Evolutionary conservation across 164 flowering plant species (phyloP), one percentile per base, ranked within the genome.

Genomic region (Euptelea pleiosperma): DNA sequence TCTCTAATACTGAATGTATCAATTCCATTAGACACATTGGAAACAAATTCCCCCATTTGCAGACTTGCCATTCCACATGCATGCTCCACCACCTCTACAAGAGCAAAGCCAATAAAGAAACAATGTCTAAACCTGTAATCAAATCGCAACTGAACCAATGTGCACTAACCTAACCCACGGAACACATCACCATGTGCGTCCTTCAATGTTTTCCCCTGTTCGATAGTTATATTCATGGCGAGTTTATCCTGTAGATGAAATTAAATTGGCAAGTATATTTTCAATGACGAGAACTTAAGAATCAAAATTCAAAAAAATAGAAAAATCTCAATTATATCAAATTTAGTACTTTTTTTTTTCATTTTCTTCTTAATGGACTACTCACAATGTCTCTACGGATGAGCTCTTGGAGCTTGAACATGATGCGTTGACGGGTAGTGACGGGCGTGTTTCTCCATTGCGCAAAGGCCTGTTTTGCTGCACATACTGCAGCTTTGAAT

Each of bases 161-260:
- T 4, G 34, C 10, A 60, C 91, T 61, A 48, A 93, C 99, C 99
- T 63, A 94, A 72, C 9, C 99, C 99, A 64, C 96, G 91, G 60
- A 88, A 87, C 48, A 94, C 97, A 75, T 94, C 99, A 55, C 85
- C 95, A 14, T 84, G 82, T 37, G 99, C 99, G 77, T 94, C 99
- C 75, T 86, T 92, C 71, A 91, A 62, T 12, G 98, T 85, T 76
- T 94, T 94, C 48, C 99, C 99, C 41, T 91, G 97, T 64, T 94
- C 99, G n/a, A 74, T 73, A 7, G 94, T 91, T 41, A 94, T 85
- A 63, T 80, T 89, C 70, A 68, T 14, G 12, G 96, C 93, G 61
- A 94, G 89, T 73, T 91, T 91, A 66, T 94, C 96, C 99, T 94
- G 73, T n/a, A n/a, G n/a, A n/a, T n/a, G n/a, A n/a, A n/a, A n/a